A percentile compares a stretch with the other conserved stretches of the same genome.
Evolutionary conservation across 306 rosid genomes (phyloP).

Genomic region (Delonix regia): DNA sequence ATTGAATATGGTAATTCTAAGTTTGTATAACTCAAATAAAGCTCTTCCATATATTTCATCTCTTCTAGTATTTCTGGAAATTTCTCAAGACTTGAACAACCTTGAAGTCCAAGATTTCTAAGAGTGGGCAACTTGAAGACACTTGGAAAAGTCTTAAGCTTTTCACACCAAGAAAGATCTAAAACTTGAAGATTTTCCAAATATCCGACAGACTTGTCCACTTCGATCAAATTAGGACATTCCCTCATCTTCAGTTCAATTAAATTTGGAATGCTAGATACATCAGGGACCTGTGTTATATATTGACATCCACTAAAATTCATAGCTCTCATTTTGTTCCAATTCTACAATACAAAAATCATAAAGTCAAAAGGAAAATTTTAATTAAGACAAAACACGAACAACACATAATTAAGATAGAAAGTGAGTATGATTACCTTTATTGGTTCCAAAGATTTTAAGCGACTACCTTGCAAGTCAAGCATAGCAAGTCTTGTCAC

Average conservation of each 20-base stretch:
- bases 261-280: neutral
- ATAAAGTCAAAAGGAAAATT: neutral
- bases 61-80: constrained; percentile 3
- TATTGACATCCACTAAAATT: neutral
- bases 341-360: neutral
- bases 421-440: neutral
- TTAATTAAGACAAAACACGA: neutral
- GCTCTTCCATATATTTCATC: neutral
- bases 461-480: neutral
- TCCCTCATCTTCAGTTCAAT: neutral
- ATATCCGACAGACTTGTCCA: neutral
- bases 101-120: neutral
- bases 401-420: neutral
- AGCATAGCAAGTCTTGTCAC: neutral
- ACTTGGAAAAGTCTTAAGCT: constrained; percentile 10
- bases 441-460: neutral
- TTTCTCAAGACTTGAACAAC: neutral
- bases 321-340: neutral
- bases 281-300: neutral
- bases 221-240: neutral
- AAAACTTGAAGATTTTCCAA: neutral
- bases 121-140: neutral
- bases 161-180: fast-evolving
- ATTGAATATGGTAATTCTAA: constrained; percentile 1
- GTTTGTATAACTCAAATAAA: neutral